Evolutionary conservation across 2,329 filamentous ascomycete species (phyloP).

Genomic region (Diaporthe sp.): DNA sequence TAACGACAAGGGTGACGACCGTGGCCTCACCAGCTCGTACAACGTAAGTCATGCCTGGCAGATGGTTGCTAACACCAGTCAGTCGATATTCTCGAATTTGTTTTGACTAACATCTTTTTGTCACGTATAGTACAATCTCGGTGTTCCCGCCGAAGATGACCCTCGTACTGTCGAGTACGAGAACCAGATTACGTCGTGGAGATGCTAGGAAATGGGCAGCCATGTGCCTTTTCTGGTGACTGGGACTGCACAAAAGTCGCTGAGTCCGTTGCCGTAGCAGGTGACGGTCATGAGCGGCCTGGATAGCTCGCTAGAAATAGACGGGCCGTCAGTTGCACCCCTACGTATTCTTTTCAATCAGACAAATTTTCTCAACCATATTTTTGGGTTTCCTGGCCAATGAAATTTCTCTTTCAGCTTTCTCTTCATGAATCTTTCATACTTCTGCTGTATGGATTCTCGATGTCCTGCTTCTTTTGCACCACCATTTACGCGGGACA

Average conservation of each 20-base stretch:
- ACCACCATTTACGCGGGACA: neutral
- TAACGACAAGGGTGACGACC: conserved; percentile 12
- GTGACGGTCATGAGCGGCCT: neutral
- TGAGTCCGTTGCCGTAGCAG: neutral
- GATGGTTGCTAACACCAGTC: too few relatives aligned
- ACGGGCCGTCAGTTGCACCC: neutral
- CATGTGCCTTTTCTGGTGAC: too few relatives aligned
- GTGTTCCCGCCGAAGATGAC: neutral
- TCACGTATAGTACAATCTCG: neutral
- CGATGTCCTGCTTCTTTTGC: neutral
- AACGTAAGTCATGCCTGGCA: conserved; percentile 18
- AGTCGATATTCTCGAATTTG: neutral
- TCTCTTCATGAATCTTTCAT: neutral
- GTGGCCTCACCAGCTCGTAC: neutral
- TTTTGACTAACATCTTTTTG: neutral
- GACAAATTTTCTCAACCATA: neutral
- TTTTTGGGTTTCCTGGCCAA: neutral
- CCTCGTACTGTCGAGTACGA: neutral
- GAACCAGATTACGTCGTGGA: conserved; percentile 21
- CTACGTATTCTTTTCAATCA: neutral
- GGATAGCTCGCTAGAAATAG: neutral
- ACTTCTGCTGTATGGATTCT: neutral
- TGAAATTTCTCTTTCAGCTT: too few relatives aligned
- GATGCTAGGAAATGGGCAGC: neutral
- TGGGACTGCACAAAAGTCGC: neutral